Evolutionary conservation across 108 stramenopile genomes (phyloP).

Genomic region (Nitzschia palea): DNA sequence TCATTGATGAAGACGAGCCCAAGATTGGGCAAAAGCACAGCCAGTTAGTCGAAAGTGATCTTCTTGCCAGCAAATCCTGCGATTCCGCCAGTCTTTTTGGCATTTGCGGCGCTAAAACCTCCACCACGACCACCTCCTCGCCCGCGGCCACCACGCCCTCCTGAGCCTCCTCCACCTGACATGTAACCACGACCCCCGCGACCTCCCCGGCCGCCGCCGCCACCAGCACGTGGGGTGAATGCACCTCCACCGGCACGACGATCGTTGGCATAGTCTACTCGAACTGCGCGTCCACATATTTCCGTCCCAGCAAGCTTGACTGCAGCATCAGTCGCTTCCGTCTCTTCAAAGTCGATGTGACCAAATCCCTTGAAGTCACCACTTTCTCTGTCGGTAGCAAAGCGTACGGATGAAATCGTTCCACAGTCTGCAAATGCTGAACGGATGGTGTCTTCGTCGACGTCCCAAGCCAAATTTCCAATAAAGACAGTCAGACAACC

Average conservation of each 20-base stretch:
- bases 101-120: constrained; percentile 36
- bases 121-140: constrained; percentile 71
- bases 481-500: constrained; percentile 95
- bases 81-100: constrained; percentile 80
- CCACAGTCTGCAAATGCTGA: constrained; percentile 90
- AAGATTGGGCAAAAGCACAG: no score
- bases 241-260: constrained; percentile 24
- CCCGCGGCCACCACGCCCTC: constrained; percentile 68
- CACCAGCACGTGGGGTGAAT: constrained; percentile 30
- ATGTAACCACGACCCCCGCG: constrained; percentile 68
- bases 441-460: constrained; percentile 92
- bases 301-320: constrained; percentile 87
- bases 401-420: constrained; percentile 84
- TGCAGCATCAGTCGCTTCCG: constrained; percentile 85
- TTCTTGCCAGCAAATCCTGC: constrained; percentile 86
- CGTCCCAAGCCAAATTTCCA: constrained; percentile 93
- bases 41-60: no score
- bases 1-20: no score
- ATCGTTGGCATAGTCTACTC: constrained; percentile 90
- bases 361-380: constrained; percentile 98
- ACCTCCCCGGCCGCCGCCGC: constrained; percentile 70
- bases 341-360: constrained; percentile 92
- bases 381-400: constrained; percentile 94
- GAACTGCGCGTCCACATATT: constrained; percentile 83
- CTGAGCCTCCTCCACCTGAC: constrained; percentile 67